These are phyloP conservation scores for Plasmodium cynomolgi DNA, from an alignment of 169 alveolate species.

Conservation along the genomic window DNA sequence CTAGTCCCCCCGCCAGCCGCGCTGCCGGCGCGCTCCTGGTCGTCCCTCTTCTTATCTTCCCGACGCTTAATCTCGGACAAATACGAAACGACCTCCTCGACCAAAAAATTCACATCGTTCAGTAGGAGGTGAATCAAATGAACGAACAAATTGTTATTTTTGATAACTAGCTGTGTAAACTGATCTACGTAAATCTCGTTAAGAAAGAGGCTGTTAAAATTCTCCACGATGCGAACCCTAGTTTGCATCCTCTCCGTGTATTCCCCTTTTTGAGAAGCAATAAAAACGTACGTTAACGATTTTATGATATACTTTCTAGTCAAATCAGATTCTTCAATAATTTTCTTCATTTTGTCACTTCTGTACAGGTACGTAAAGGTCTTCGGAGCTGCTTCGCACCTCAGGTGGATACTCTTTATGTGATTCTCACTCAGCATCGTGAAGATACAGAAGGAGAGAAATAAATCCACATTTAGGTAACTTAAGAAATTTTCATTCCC, in stretches of 20 bases:
- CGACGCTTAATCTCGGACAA: conserved; percentile 89
- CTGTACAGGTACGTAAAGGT: conserved; percentile 79
- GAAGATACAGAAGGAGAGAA: conserved; percentile 84
- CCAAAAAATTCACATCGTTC: conserved; percentile 87
- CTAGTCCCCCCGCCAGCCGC: not conserved
- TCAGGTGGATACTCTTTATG: conserved; percentile 87
- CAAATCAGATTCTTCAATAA: conserved; percentile 74
- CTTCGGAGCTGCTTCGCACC: conserved; percentile 88
- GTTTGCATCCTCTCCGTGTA: conserved; percentile 85
- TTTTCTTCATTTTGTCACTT: conserved; percentile 40
- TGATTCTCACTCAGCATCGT: conserved; percentile 85
- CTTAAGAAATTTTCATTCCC: conserved; percentile 70
- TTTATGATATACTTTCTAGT: conserved; percentile 82
- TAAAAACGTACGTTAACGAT: conserved; percentile 84
- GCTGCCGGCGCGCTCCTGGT: not conserved
- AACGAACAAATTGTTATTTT: conserved; percentile 86
- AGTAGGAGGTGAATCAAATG: conserved; percentile 90
- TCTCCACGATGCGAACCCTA: conserved; percentile 84
- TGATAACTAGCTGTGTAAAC: conserved; percentile 78
- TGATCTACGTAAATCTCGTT: conserved; percentile 80
- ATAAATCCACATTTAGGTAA: conserved; percentile 87
- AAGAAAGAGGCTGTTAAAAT: conserved; percentile 79
- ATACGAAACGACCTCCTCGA: conserved; percentile 90
- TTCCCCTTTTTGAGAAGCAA: conserved; percentile 86
- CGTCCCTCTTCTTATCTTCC: conserved; percentile 79